phyloP scores from a whole-genome alignment of 2,329 filamentous ascomycete species.

The Bipolaris sorokiniana region DNA sequence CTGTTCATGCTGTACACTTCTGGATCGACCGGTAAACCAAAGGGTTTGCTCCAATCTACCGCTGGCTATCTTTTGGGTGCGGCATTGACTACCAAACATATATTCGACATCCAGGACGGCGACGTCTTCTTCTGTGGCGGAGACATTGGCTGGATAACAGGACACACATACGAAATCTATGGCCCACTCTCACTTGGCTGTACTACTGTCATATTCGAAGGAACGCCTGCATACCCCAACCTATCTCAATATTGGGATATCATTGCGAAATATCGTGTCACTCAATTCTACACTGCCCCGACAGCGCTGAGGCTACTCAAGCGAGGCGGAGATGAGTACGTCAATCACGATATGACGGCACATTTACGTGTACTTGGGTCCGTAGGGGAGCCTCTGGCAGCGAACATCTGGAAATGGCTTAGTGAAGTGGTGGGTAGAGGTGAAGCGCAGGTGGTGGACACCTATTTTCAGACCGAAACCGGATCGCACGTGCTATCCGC shows the following conservation, averaged over 20 bases:
- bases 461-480: not conserved
- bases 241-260: not conserved
- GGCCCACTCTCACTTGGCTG: not conserved
- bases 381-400: not conserved
- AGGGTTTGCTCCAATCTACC: not conserved
- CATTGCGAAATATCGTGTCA: not conserved
- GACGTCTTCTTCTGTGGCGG: not conserved
- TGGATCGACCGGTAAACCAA: not conserved
- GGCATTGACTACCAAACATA: not conserved
- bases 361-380: not conserved
- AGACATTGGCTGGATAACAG: not conserved
- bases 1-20: not conserved
- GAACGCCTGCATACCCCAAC: not conserved
- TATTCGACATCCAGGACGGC: not conserved
- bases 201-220: not conserved
- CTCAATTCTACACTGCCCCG: not conserved
- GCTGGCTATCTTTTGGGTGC: not conserved
- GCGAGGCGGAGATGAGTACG: not conserved
- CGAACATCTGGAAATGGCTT: not conserved
- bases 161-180: not conserved
- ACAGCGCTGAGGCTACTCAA: not conserved
- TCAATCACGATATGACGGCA: not conserved
- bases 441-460: not conserved
- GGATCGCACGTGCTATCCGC: not conserved
- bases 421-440: not conserved